These are phyloP conservation scores for Sarocladium brachiariae DNA, from an alignment of 2,329 filamentous ascomycete species.

Conservation along the genomic window DNA sequence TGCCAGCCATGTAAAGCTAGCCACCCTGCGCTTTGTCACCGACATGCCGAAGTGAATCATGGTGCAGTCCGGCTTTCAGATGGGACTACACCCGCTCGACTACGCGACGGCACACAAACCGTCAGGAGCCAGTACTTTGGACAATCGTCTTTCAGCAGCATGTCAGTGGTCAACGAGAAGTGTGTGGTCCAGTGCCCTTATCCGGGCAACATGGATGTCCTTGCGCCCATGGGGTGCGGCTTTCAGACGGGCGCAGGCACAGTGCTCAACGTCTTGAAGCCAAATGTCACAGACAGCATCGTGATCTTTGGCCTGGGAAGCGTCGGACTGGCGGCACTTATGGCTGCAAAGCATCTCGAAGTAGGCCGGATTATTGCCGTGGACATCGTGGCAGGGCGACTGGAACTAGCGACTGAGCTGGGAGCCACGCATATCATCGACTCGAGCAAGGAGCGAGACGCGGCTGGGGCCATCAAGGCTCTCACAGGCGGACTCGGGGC, in stretches of 20 bases:
- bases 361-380: too few relatives aligned
- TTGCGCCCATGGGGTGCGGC: conserved; percentile 24
- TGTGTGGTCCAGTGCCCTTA: conserved; percentile 22
- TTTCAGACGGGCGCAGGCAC: conserved; percentile 26
- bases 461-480: too few relatives aligned
- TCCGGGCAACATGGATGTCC: conserved; percentile 17
- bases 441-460: too few relatives aligned
- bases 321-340: conserved; percentile 15
- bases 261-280: conserved; percentile 21
- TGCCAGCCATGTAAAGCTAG: conserved; percentile 17
- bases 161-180: conserved; percentile 22
- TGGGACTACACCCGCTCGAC: conserved; percentile 17
- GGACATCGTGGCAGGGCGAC: too few relatives aligned
- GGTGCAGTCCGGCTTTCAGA: conserved; percentile 12
- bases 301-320: conserved; percentile 24
- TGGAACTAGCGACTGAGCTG: too few relatives aligned
- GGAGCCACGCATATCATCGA: too few relatives aligned
- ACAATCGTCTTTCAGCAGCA: conserved; percentile 25
- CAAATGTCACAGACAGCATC: conserved; percentile 15
- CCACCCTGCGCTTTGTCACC: conserved; percentile 16
- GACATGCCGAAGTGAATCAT: conserved; percentile 20
- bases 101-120: conserved; percentile 11
- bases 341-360: conserved; percentile 11
- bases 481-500: too few relatives aligned
- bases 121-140: conserved; percentile 26